These are phyloP conservation scores for Orobanche coerulescens DNA, from an alignment of 257 asterid genomes.

Conservation along the genomic window DNA sequence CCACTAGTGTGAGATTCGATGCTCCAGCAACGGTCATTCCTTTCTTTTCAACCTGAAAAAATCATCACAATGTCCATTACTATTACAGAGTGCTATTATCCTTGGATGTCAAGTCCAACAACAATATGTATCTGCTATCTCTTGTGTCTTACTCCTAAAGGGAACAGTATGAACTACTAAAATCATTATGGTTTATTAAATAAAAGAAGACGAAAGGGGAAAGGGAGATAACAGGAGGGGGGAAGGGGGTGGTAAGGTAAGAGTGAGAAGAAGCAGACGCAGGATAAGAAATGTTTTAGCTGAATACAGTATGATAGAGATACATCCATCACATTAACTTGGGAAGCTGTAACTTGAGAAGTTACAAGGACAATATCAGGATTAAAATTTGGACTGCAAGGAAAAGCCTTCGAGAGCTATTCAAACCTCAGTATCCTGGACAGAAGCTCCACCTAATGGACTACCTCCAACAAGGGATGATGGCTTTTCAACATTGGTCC, in stretches of 20 bases:
- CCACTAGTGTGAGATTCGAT: conserved; percentile 38
- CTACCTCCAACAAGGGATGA: conserved; percentile 35
- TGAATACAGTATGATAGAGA: not conserved
- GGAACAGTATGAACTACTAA: not conserved
- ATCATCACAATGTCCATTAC: not conserved
- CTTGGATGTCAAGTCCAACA: not conserved
- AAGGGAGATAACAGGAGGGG: not conserved
- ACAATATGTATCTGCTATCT: not conserved
- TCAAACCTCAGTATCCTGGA: conserved; percentile 63
- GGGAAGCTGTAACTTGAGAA: not conserved
- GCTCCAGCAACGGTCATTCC: conserved; percentile 49
- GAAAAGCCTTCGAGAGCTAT: conserved; percentile 13
- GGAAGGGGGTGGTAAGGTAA: not conserved
- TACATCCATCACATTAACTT: too few relatives aligned
- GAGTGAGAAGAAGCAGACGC: not conserved
- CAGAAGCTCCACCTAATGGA: conserved; percentile 50
- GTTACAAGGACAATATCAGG: not conserved
- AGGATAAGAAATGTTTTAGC: not conserved
- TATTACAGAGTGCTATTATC: not conserved
- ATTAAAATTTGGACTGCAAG: conserved; percentile 17
- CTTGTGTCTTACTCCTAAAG: not conserved
- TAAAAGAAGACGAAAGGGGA: not conserved
- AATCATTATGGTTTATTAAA: not conserved
- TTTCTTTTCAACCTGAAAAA: conserved; percentile 55
- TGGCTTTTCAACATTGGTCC: conserved; percentile 39